Base-by-base conservation (phyloP, 1,139 yeast species). In the Blastobotrys arbuscula region DNA sequence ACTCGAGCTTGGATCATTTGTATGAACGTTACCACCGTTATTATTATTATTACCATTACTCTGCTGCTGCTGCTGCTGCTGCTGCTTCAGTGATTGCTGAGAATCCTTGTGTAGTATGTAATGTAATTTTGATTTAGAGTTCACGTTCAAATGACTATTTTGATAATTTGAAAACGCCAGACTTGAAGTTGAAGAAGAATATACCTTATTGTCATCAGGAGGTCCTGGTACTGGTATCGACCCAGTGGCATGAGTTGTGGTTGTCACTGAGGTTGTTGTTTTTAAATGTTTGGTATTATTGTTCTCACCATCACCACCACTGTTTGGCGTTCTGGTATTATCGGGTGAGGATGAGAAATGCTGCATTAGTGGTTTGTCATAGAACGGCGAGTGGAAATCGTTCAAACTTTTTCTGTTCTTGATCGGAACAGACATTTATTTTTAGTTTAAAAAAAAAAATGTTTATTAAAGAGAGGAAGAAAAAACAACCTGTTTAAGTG, bases 31-130 rank as follows among this genome's bases (percentile, higher is more conserved):
- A 19, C 10, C 9, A 39, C 34, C 18, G 43, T 15, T 23, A 23
- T 26, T 39, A 23, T 23, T 10, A 39, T 15, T 39, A 15, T 20
- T 39, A 6, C 3, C 5, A 20, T 20, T 39, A 24, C 34, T 39
- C 10, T 35, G 20, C n/a, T n/a, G n/a, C n/a, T n/a, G n/a, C n/a
- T n/a, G n/a, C n/a, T n/a, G n/a, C 35, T 8, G 42, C 24, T 39
- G 30, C 39, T 18, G 15, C 20, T 31, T 19, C 3, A 48, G 45
- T 28, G 47, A 41, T 19, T 46, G 50, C 24, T 43, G 42, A 6
- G 49, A 45, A 41, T 49, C 52, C 36, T 47, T 42, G 33, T 49
- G 49, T 20, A 49, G 44, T 18, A 49, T 49, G 42, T 49, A 44
- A 39, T 49, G 52, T 10, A 49, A 42, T 39, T 48, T 36, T 7